Evolutionary conservation across 495 filamentous ascomycete species (phyloP).

Genomic region (Talaromyces stipitatus): DNA sequence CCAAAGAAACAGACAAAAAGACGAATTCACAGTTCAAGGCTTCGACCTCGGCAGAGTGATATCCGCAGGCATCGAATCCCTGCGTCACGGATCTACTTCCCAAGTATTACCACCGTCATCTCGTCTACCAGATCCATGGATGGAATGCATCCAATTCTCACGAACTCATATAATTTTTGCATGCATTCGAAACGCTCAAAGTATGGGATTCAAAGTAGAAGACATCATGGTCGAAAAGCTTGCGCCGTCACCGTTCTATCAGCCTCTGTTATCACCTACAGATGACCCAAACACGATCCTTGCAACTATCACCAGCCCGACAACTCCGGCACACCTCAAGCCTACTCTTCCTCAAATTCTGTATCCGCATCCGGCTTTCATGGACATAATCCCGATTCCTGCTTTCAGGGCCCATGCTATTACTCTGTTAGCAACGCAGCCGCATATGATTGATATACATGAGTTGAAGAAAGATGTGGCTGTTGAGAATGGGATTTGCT

Average conservation of each 20-base stretch:
- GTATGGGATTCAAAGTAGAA: conserved; percentile 20
- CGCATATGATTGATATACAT: conserved; percentile 23
- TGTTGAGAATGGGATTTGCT: conserved; percentile 16
- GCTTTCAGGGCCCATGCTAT: conserved; percentile 29
- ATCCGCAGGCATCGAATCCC: background rate
- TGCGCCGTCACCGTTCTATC: conserved; percentile 30
- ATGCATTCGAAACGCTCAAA: conserved; percentile 27
- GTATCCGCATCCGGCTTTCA: conserved; percentile 30
- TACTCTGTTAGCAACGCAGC: conserved; percentile 22
- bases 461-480: conserved; percentile 36
- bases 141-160: background rate
- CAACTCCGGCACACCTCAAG: conserved; percentile 26
- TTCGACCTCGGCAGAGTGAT: background rate
- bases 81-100: background rate
- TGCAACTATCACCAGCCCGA: conserved; percentile 12
- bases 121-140: background rate
- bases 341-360: conserved; percentile 39
- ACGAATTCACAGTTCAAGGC: background rate
- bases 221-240: conserved; percentile 12
- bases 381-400: conserved; percentile 37
- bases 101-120: background rate
- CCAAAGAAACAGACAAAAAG: background rate
- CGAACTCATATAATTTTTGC: conserved; percentile 13
- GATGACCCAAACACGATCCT: conserved; percentile 18
- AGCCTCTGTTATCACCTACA: conserved; percentile 7